A percentile compares a stretch with the other conserved stretches of the same genome.
Evolutionary conservation across 2,329 filamentous ascomycete species (phyloP).

Genomic region (Sclerotinia sclerotiorum): DNA sequence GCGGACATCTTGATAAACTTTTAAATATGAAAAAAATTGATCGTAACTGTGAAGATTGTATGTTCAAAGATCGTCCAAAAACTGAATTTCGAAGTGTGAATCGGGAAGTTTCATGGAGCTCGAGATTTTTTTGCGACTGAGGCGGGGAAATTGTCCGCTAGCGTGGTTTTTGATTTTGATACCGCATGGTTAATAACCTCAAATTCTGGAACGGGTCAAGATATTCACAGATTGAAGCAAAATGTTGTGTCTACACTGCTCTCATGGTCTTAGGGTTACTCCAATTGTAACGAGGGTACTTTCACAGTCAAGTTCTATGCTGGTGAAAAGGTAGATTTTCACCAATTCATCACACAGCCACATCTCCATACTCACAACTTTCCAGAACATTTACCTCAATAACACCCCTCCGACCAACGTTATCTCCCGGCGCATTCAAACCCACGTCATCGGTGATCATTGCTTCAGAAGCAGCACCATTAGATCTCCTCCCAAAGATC

Average conservation of each 20-base stretch:
- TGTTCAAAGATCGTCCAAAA: not conserved
- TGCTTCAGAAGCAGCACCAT: slow-evolving; percentile 15
- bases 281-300: slow-evolving; percentile 22
- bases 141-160: slow-evolving; percentile 30
- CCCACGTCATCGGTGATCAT: slow-evolving; percentile 16
- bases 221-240: slow-evolving; percentile 23
- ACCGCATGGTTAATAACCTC: slow-evolving; percentile 21
- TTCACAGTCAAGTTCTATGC: slow-evolving; percentile 20
- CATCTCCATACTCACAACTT: slow-evolving; percentile 6
- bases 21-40: not conserved
- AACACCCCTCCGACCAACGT: slow-evolving; percentile 35
- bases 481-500: slow-evolving; percentile 39
- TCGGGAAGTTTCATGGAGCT: not conserved
- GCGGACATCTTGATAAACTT: slow-evolving; percentile 34
- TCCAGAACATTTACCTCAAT: slow-evolving; percentile 39
- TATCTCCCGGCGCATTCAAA: slow-evolving; percentile 30
- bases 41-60: not conserved
- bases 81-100: not conserved
- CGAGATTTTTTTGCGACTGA: slow-evolving; percentile 26
- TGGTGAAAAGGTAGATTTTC: slow-evolving; percentile 31
- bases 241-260: slow-evolving; percentile 39
- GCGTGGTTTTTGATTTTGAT: slow-evolving; percentile 19
- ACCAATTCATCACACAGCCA: not conserved
- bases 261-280: slow-evolving; percentile 31
- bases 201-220: not conserved